phyloP scores from a whole-genome alignment of 164 flowering plant genomes.

The Berberis thunbergii region DNA sequence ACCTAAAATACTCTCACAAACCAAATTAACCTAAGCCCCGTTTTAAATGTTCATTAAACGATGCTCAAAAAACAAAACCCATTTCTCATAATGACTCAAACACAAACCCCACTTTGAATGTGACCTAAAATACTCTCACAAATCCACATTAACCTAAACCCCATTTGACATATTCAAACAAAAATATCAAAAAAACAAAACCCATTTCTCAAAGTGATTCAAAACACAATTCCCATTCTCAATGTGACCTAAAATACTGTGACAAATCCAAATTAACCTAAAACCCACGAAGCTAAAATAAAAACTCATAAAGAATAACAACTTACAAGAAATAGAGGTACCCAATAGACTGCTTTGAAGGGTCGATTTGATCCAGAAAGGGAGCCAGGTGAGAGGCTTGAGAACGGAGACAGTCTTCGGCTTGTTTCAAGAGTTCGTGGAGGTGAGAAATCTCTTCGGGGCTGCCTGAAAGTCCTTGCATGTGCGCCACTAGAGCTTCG shows the following conservation, averaged over 20 bases:
- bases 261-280: no score
- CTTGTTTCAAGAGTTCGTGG: conserved; percentile 38
- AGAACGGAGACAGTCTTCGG: conserved; percentile 44
- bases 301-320: neutral
- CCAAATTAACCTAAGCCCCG: neutral
- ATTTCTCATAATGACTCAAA: no score
- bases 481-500: conserved; percentile 53
- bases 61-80: no score
- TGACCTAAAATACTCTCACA: no score
- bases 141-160: no score
- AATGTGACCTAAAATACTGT: no score
- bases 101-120: no score
- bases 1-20: neutral
- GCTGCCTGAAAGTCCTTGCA: conserved; percentile 58
- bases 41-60: no score
- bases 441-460: conserved; percentile 36
- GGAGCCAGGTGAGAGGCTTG: conserved; percentile 33
- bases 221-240: no score
- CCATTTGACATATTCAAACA: neutral
- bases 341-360: conserved; percentile 68
- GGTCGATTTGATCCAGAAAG: conserved; percentile 58
- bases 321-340: conserved; percentile 64
- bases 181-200: neutral
- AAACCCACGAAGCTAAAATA: neutral
- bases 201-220: no score